These are phyloP conservation scores for Yamadazyma diddensiae DNA, from an alignment of 1,139 yeast species.

Conservation along the genomic window DNA sequence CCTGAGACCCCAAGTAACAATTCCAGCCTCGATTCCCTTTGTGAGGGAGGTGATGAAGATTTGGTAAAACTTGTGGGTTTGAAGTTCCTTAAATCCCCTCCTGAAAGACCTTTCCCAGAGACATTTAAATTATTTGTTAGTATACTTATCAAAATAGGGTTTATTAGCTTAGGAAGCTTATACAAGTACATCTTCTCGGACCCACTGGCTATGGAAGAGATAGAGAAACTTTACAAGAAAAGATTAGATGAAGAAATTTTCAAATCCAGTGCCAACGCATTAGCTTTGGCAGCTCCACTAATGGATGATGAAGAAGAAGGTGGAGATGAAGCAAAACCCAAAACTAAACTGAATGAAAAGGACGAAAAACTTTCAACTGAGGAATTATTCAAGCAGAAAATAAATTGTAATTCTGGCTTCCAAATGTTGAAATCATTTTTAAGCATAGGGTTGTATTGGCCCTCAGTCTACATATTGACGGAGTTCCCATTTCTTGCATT, in stretches of 20 bases:
- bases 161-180: conserved; percentile 62
- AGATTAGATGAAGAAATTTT: conserved; percentile 60
- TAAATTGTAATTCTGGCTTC: conserved; percentile 24
- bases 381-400: conserved; percentile 13
- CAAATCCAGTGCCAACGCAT: conserved; percentile 70
- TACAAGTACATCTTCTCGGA: conserved; percentile 55
- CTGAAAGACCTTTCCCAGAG: conserved; percentile 37
- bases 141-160: conserved; percentile 64
- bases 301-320: conserved; percentile 59
- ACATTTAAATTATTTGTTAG: conserved; percentile 46
- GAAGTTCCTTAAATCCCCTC: conserved; percentile 41
- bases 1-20: conserved; percentile 40
- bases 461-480: conserved; percentile 58
- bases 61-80: conserved; percentile 63
- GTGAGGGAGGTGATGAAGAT: conserved; percentile 62
- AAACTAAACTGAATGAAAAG: conserved; percentile 7
- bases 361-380: conserved; percentile 4
- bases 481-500: conserved; percentile 63
- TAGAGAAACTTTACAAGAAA: conserved; percentile 47
- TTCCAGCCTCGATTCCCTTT: conserved; percentile 27
- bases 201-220: conserved; percentile 35
- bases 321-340: conserved; percentile 29
- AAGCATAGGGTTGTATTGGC: conserved; percentile 62
- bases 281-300: conserved; percentile 86
- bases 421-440: conserved; percentile 54